phyloP scores from a whole-genome alignment of 495 filamentous ascomycete genomes.

The Gamarada debralockiae region DNA sequence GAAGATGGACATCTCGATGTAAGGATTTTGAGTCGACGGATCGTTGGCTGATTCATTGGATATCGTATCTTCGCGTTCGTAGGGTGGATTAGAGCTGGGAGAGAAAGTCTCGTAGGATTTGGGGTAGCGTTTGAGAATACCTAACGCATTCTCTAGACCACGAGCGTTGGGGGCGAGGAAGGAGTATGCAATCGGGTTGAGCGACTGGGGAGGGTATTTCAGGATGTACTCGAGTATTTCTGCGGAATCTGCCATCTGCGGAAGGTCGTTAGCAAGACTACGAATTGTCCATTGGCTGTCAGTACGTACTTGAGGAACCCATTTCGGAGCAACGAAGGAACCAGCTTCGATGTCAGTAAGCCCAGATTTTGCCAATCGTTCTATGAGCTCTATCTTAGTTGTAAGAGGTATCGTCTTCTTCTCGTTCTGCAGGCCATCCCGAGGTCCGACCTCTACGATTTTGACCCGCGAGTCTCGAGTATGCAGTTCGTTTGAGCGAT shows the following conservation, averaged over 20 bases:
- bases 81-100: constrained; percentile 26
- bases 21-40: constrained; percentile 35
- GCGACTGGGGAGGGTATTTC: constrained; percentile 48
- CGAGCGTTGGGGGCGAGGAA: constrained; percentile 89
- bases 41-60: constrained; percentile 16
- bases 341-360: constrained; percentile 89
- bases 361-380: constrained; percentile 77
- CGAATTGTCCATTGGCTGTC: background rate
- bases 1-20: constrained; percentile 84
- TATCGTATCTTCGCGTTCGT: background rate
- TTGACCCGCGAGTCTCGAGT: constrained; percentile 33
- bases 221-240: constrained; percentile 77
- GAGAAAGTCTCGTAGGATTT: constrained; percentile 27
- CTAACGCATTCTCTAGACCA: constrained; percentile 59
- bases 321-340: constrained; percentile 93
- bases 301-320: constrained; percentile 82
- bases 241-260: constrained; percentile 86
- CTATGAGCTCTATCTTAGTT: constrained; percentile 84
- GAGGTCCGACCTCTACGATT: constrained; percentile 89
- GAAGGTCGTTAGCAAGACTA: background rate
- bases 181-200: constrained; percentile 75
- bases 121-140: constrained; percentile 36
- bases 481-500: constrained; percentile 5
- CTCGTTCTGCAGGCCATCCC: constrained; percentile 96
- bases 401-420: constrained; percentile 73